phyloP scores from a whole-genome alignment of 116 monocot species.

The Cymodocea nodosa region DNA sequence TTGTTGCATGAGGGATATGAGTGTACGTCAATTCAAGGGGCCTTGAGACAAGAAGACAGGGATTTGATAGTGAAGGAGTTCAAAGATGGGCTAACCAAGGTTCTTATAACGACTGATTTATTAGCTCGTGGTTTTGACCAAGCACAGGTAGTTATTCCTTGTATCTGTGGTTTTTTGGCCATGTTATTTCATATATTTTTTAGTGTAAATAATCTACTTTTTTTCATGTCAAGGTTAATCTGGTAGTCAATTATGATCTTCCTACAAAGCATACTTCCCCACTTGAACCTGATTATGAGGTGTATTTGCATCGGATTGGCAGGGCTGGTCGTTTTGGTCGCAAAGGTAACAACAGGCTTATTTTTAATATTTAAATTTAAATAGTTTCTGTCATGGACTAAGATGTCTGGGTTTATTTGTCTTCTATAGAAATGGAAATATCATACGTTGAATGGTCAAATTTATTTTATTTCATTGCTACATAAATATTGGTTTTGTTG shows the following conservation, averaged over 20 bases:
- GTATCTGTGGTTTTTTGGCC: background rate
- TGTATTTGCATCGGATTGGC: conserved; percentile 92
- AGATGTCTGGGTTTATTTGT: too few species aligned
- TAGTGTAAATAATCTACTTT: background rate
- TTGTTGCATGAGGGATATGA: conserved; percentile 66
- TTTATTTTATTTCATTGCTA: too few species aligned
- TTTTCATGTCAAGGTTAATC: conserved; percentile 43
- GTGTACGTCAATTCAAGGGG: conserved; percentile 90
- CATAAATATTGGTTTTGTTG: too few species aligned
- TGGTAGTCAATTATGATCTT: conserved; percentile 94
- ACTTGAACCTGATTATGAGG: conserved; percentile 87
- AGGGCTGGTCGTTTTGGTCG: conserved; percentile 96
- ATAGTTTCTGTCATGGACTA: too few species aligned
- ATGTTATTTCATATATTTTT: background rate
- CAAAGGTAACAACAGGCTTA: conserved; percentile 41
- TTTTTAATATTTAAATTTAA: too few species aligned
- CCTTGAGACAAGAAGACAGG: conserved; percentile 60
- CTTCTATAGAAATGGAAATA: too few species aligned
- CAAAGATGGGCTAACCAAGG: conserved; percentile 80
- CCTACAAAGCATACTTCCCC: conserved; percentile 49
- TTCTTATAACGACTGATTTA: conserved; percentile 93
- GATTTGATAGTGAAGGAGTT: conserved; percentile 87
- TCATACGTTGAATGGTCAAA: too few species aligned
- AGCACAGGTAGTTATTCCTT: conserved; percentile 44
- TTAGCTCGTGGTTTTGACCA: conserved; percentile 97